phyloP scores from a whole-genome alignment of 2,329 filamentous ascomycete species.

The Lasiodiplodia citricola region DNA sequence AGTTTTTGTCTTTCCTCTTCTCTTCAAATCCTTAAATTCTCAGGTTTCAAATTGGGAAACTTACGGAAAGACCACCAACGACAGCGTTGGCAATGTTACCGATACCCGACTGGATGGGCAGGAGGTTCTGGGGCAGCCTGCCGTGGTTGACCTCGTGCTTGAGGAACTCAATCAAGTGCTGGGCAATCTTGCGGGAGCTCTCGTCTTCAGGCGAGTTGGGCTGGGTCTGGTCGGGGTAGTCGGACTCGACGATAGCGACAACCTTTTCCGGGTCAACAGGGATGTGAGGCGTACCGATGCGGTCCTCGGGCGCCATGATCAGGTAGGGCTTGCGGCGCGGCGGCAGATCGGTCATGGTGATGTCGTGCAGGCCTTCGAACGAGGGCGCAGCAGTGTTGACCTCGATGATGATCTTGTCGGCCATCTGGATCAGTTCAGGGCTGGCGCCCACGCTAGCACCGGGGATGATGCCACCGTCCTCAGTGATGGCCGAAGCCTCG shows the following conservation, averaged over 20 bases:
- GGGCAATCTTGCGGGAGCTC: conserved; percentile 72
- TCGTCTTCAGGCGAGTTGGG: conserved; percentile 80
- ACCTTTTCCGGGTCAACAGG: conserved; percentile 85
- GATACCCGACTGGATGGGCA: conserved; percentile 86
- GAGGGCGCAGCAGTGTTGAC: conserved; percentile 86
- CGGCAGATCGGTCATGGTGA: conserved; percentile 85
- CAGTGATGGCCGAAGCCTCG: conserved; percentile 84
- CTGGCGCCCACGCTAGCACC: conserved; percentile 85
- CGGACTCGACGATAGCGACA: conserved; percentile 81
- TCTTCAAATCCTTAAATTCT: neutral
- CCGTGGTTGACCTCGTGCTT: conserved; percentile 83
- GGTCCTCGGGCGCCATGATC: conserved; percentile 83
- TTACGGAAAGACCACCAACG: conserved; percentile 73
- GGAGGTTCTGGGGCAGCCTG: conserved; percentile 75
- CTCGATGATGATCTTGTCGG: conserved; percentile 92
- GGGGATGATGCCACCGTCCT: conserved; percentile 86
- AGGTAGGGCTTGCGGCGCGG: conserved; percentile 83
- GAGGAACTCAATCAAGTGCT: conserved; percentile 81
- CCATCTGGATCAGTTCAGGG: conserved; percentile 86
- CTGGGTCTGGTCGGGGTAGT: conserved; percentile 78
- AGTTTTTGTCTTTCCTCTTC: neutral
- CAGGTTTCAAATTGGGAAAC: conserved; percentile 21
- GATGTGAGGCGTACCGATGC: conserved; percentile 82
- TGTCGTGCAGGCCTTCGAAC: conserved; percentile 89
- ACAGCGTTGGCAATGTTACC: conserved; percentile 95